Percentiles rank a stretch among this genome's conserved stretches.
These are phyloP conservation scores for Calonectria fujianensis DNA, from an alignment of 2,329 filamentous ascomycete species.

Conservation along the genomic window DNA sequence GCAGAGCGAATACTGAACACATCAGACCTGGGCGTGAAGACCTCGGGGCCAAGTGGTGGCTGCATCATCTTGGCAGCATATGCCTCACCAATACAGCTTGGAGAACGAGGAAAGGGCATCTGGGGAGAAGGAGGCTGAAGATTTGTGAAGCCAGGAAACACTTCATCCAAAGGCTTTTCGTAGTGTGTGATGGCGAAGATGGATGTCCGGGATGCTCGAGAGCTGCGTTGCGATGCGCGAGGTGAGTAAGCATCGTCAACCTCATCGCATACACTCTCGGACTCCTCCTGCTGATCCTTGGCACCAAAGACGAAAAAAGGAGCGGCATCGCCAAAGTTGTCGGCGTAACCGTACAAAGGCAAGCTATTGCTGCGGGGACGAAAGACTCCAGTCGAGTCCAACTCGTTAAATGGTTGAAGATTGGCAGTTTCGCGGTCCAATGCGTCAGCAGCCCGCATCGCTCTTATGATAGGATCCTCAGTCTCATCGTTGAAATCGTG, in stretches of 20 bases:
- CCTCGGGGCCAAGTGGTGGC: slow-evolving; percentile 47
- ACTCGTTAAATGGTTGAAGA: slow-evolving; percentile 69
- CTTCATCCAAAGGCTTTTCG: slow-evolving; percentile 51
- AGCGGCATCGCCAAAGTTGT: slow-evolving; percentile 65
- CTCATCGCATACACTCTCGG: slow-evolving; percentile 46
- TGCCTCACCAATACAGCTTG: slow-evolving; percentile 61
- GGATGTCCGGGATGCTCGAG: slow-evolving; percentile 46
- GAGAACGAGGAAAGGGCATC: slow-evolving; percentile 46
- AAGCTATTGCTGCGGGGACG: slow-evolving; percentile 70
- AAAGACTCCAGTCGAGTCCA: slow-evolving; percentile 65
- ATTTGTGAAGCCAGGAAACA: slow-evolving; percentile 48
- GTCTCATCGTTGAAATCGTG: slow-evolving; percentile 46
- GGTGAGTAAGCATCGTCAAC: slow-evolving; percentile 39
- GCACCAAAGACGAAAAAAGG: slow-evolving; percentile 71
- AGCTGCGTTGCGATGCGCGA: slow-evolving; percentile 26
- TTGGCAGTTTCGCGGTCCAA: slow-evolving; percentile 73
- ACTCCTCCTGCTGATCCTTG: slow-evolving; percentile 51
- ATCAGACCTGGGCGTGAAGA: slow-evolving; percentile 59
- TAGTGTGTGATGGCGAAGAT: slow-evolving; percentile 57
- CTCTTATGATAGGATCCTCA: slow-evolving; percentile 71
- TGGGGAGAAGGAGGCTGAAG: slow-evolving; percentile 50
- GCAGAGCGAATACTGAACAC: slow-evolving; percentile 58
- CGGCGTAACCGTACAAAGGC: slow-evolving; percentile 67
- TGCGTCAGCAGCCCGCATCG: slow-evolving; percentile 76
- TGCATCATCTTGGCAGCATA: slow-evolving; percentile 50